Percentiles rank a stretch among this genome's conserved stretches.
These are phyloP conservation scores for Entamoeba dispar DNA, from an alignment of 208 protist species.

Conservation along the genomic window DNA sequence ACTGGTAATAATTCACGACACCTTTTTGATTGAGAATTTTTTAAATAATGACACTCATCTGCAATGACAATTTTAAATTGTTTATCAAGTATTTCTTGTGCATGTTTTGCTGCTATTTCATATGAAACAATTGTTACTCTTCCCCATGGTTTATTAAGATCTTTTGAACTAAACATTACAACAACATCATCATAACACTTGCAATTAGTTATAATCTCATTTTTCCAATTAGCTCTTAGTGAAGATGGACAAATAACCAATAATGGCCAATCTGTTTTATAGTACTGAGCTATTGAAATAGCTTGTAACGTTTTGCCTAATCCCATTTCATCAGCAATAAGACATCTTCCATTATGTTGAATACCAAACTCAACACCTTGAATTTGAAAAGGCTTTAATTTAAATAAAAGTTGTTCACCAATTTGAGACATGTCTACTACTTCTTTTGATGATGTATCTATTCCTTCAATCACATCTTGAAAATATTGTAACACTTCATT, in stretches of 20 bases:
- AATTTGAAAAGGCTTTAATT: conserved; percentile 1
- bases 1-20: conserved; percentile 19
- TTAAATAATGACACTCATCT: conserved; percentile 30
- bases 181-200: background rate
- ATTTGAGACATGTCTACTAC: background rate
- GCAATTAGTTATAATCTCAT: background rate
- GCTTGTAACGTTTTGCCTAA: conserved; percentile 14
- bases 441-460: too few relatives aligned
- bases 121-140: background rate
- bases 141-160: background rate
- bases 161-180: background rate
- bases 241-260: conserved; percentile 20
- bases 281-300: conserved; percentile 6
- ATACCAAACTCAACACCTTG: conserved; percentile 2
- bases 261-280: conserved; percentile 17
- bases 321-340: conserved; percentile 23
- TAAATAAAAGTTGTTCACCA: background rate
- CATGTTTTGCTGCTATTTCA: background rate
- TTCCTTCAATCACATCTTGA: background rate
- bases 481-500: background rate
- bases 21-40: conserved; percentile 23
- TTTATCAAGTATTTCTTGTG: background rate
- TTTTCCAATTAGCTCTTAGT: background rate
- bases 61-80: conserved; percentile 19
- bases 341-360: conserved; percentile 4